Base-by-base conservation (phyloP, 352 stramenopile genomes). In the Phytophthora litchii region DNA sequence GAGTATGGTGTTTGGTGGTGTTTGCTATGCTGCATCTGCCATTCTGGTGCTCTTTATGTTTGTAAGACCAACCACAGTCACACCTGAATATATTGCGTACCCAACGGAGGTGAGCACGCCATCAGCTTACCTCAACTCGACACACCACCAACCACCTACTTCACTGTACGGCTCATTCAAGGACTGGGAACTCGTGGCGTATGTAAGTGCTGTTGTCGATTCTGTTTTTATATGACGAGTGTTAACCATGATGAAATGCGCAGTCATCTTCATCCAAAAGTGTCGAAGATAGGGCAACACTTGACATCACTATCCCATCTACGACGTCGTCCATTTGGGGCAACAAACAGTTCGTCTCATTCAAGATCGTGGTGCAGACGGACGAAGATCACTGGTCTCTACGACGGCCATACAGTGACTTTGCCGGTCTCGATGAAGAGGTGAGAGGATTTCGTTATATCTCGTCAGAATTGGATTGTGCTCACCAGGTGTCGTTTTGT, bases 311-410 rank as follows among this genome's bases (percentile, higher is more conserved):
- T n/a, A 92, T 92, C 29, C 82, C 82, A 20, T 72, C 76, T n/a
- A 76, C 76, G 7, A 89, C 78, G 4, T 80, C 75, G 23, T 88
- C 80, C 1, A 76, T 78, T n/a, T 92, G 82, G 82, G 78, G 78
- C 34, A 86, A 89, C 53, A 81, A 80, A 34, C 65, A 78, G 6
- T 92, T 90, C 37, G 69, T 89, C 11, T 87, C 80, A 14, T 92
- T 84, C 67, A 89, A 92, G 62, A 76, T 92, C 51, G 72, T 89
- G 21, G 73, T 92, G 2, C 67, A 81, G 45, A 89, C 82, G 0
- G 80, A 92, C 14, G 82, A 89, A 16, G 82, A 92, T 38, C 58
- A 67, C 16, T 92, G 82, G 82, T 89, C 56, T 3, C 60, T 92
- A 32, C 69, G 82, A 27, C 78, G 82, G 0, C 74, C 86, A 23